These are phyloP conservation scores for Sordariomycetes sp. DNA, from an alignment of 2,329 filamentous ascomycete genomes.

Conservation along the genomic window DNA sequence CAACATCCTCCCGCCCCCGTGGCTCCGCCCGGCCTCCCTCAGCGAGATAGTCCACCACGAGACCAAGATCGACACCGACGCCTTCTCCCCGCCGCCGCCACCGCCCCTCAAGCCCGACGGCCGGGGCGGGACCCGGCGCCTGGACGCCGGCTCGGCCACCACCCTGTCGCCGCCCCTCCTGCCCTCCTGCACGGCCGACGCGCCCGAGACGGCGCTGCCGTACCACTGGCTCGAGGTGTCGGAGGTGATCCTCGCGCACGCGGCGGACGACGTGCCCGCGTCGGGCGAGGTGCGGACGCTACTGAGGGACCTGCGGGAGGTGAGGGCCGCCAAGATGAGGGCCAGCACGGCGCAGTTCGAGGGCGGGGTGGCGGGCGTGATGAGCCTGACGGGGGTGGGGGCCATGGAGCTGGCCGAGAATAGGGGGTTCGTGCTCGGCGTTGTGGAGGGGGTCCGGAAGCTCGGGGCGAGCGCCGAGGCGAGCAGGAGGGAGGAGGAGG, in stretches of 20 bases:
- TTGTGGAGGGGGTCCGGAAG: conserved; percentile 79
- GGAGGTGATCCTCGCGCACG: conserved; percentile 77
- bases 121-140: conserved; percentile 23
- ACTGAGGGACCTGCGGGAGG: conserved; percentile 74
- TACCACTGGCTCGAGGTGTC: conserved; percentile 94
- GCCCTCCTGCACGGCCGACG: conserved; percentile 58
- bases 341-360: conserved; percentile 63
- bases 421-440: conserved; percentile 70
- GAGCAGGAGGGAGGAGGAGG: conserved; percentile 63
- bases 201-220: conserved; percentile 61
- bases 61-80: conserved; percentile 56
- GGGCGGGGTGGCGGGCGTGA: conserved; percentile 59
- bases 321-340: conserved; percentile 80
- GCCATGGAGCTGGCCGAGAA: conserved; percentile 89
- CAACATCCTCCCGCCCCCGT: conserved; percentile 84
- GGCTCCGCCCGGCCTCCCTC: conserved; percentile 72
- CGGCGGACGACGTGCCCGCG: conserved; percentile 68
- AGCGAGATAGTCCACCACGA: conserved; percentile 71
- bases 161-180: conserved; percentile 65
- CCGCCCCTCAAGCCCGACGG: conserved; percentile 43
- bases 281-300: conserved; percentile 65
- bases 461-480: conserved; percentile 75
- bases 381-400: conserved; percentile 64
- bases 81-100: conserved; percentile 69
- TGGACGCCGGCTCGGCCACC: conserved; percentile 14